Evolutionary conservation across 495 filamentous ascomycete species (phyloP).

Genomic region (Tirmania nivea): DNA sequence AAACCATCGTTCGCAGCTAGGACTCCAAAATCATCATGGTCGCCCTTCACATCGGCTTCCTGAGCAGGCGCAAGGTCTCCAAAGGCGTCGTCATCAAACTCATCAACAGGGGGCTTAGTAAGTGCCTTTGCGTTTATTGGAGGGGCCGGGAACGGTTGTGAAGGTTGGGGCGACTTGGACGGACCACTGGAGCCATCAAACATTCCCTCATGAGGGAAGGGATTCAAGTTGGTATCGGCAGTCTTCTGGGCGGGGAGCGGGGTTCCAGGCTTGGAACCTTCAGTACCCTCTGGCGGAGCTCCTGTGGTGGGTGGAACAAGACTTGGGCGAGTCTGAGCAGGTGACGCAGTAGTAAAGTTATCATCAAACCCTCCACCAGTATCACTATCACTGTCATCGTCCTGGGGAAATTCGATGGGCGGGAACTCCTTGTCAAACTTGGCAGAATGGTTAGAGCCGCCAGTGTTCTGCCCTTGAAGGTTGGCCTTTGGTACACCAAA

Average conservation of each 20-base stretch:
- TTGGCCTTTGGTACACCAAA: conserved; percentile 27
- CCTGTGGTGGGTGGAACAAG: conserved; percentile 15
- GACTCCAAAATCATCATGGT: conserved; percentile 58
- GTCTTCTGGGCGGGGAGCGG: conserved; percentile 22
- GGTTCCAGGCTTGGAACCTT: conserved; percentile 1
- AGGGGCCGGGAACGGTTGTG: conserved; percentile 13
- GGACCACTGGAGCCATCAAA: conserved; percentile 35
- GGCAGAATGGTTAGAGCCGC: conserved; percentile 21
- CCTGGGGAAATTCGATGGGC: conserved; percentile 60
- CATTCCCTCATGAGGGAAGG: conserved; percentile 36
- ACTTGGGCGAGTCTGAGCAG: conserved; percentile 25
- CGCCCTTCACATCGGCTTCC: conserved; percentile 52
- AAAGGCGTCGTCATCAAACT: conserved; percentile 75
- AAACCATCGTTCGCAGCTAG: conserved; percentile 24
- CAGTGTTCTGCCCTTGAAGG: conserved; percentile 21
- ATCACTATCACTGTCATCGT: conserved; percentile 65
- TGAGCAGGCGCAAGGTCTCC: conserved; percentile 73
- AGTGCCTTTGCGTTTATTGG: conserved; percentile 18
- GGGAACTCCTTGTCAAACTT: conserved; percentile 63
- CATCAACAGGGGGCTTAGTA: conserved; percentile 27
- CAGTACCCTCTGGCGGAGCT: conserved; percentile 7
- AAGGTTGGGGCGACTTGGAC: conserved; percentile 23
- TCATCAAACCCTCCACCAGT: conserved; percentile 75
- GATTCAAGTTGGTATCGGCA: conserved; percentile 9
- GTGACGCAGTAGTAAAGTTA: conserved; percentile 59